A percentile compares a stretch with the other conserved stretches of the same genome.
phyloP scores from a whole-genome alignment of 805 yeast species.

The Kazachstania kunashirensis region DNA sequence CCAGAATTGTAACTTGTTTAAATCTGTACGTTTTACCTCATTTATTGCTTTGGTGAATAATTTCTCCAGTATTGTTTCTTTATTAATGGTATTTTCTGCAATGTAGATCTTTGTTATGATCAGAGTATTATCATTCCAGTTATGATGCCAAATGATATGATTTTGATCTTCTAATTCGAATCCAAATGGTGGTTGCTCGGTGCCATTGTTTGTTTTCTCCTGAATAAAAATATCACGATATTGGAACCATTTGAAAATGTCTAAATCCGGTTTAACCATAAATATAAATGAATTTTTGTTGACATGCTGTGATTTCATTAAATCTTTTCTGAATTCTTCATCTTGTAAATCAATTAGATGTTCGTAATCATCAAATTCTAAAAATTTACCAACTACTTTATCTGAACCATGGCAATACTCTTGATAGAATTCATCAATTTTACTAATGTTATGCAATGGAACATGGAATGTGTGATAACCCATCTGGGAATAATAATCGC shows the following conservation, averaged over 20 bases:
- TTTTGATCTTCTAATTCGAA: conserved; percentile 20
- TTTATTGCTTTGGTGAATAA: conserved; percentile 28
- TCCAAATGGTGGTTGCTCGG: conserved; percentile 24
- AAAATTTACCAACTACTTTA: conserved; percentile 11
- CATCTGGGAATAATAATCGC: conserved; percentile 51
- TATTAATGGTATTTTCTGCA: conserved; percentile 6
- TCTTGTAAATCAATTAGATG: conserved; percentile 26
- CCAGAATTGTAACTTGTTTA: conserved; percentile 33
- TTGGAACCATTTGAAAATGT: conserved; percentile 36
- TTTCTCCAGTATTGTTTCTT: conserved; percentile 17
- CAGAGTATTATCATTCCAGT: conserved; percentile 30
- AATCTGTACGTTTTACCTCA: conserved; percentile 27
- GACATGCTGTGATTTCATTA: conserved; percentile 16
- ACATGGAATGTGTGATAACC: conserved; percentile 44
- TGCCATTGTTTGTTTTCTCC: conserved; percentile 11
- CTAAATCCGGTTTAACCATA: conserved; percentile 31
- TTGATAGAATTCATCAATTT: conserved; percentile 15
- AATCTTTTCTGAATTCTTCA: conserved; percentile 11
- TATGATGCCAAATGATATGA: conserved; percentile 39
- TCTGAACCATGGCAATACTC: conserved; percentile 10
- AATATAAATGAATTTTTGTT: conserved; percentile 21
- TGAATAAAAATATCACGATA: conserved; percentile 31
- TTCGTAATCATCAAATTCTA: conserved; percentile 28
- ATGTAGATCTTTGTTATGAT: conserved; percentile 23
- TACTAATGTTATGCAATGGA: conserved; percentile 28